These are phyloP conservation scores for Kuraishia molischiana DNA, from an alignment of 805 yeast species.

Conservation along the genomic window DNA sequence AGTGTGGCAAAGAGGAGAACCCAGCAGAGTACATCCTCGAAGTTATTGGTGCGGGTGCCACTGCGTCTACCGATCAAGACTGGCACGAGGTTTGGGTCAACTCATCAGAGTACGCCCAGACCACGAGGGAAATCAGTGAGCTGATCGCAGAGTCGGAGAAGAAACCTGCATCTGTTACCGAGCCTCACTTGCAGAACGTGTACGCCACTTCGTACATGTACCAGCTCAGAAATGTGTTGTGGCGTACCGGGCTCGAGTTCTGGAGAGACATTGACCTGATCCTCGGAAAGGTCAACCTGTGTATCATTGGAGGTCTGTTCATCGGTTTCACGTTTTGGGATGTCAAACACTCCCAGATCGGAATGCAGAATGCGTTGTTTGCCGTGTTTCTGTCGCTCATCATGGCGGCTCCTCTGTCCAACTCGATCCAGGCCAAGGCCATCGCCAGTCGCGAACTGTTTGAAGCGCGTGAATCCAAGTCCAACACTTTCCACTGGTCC, in stretches of 20 bases:
- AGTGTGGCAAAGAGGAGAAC: constrained; percentile 50
- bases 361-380: constrained; percentile 50
- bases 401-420: constrained; percentile 44
- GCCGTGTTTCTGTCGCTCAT: constrained; percentile 48
- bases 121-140: constrained; percentile 19
- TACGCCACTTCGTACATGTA: constrained; percentile 32
- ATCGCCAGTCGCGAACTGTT: constrained; percentile 45
- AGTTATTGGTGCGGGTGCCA: constrained; percentile 76
- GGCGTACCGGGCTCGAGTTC: constrained; percentile 32
- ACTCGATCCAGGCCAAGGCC: constrained; percentile 50
- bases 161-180: constrained; percentile 4
- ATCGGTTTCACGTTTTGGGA: constrained; percentile 67
- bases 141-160: constrained; percentile 13
- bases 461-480: constrained; percentile 63
- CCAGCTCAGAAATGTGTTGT: constrained; percentile 31
- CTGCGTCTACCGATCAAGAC: constrained; percentile 46
- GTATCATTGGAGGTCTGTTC: constrained; percentile 44
- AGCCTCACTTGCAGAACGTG: constrained; percentile 4
- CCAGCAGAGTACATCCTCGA: constrained; percentile 74
- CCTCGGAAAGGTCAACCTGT: constrained; percentile 41
- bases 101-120: constrained; percentile 19
- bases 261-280: constrained; percentile 59
- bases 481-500: constrained; percentile 71
- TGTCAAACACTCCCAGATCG: constrained; percentile 34
- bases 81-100: constrained; percentile 56